phyloP scores from a whole-genome alignment of 2,329 filamentous ascomycete species.

The Beauveria varroae region DNA sequence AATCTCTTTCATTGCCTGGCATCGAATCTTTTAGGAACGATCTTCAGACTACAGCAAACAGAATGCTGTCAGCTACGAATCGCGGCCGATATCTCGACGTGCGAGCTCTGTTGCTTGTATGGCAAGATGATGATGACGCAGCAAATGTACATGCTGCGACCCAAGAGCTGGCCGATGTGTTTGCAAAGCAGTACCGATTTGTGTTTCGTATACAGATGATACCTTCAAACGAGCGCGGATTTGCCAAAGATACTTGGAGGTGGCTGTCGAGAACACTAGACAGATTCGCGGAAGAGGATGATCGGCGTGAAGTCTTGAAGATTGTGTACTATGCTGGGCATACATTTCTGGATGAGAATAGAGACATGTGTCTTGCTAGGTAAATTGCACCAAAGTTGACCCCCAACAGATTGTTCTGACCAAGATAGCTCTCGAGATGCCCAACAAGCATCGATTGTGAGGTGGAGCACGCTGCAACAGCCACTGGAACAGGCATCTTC shows the following conservation, averaged over 20 bases:
- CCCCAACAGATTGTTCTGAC: conserved; percentile 7
- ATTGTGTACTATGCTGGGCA: conserved; percentile 52
- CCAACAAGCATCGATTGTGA: conserved; percentile 38
- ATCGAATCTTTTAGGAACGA: conserved; percentile 45
- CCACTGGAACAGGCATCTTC: conserved; percentile 47
- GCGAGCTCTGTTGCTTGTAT: conserved; percentile 45
- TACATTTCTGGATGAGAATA: conserved; percentile 45
- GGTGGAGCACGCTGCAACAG: conserved; percentile 50
- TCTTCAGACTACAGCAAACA: conserved; percentile 42
- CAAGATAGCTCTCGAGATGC: conserved; percentile 37
- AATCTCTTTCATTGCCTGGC: conserved; percentile 40
- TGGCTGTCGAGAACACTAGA: conserved; percentile 46
- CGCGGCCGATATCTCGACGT: conserved; percentile 47
- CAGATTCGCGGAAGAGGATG: conserved; percentile 44
- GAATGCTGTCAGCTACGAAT: conserved; percentile 41
- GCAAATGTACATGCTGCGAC: conserved; percentile 32
- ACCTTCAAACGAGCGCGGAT: conserved; percentile 35
- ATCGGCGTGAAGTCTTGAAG: conserved; percentile 49
- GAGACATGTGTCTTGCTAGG: conserved; percentile 53
- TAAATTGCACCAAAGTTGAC: conserved; percentile 21
- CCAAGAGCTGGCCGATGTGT: conserved; percentile 41
- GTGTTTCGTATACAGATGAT: conserved; percentile 41
- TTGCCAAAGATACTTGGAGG: conserved; percentile 41
- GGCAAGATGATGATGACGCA: conserved; percentile 46
- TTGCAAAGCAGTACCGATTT: conserved; percentile 47